Evolutionary conservation across 306 rosid genomes (phyloP).

Genomic region (Vigna mungo): DNA sequence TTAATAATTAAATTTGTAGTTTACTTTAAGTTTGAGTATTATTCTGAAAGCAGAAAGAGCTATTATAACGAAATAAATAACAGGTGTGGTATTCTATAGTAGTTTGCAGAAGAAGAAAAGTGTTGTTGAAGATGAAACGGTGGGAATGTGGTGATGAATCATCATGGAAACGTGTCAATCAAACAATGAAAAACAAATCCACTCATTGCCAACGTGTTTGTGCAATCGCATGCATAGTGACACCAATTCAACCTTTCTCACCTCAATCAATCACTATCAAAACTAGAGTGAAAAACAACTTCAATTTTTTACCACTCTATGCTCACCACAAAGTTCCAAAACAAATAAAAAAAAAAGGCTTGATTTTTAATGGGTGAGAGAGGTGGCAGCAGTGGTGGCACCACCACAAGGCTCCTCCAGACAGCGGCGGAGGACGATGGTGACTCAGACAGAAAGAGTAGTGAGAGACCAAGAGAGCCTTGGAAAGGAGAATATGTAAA

Average conservation of each 20-base stretch:
- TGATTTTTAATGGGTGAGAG: conserved; percentile 18
- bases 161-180: conserved; percentile 46
- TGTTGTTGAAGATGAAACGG: not conserved
- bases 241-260: conserved; percentile 28
- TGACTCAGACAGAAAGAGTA: not conserved
- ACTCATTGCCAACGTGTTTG: conserved; percentile 48
- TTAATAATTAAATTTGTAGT: too few species aligned
- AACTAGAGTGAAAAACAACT: not conserved
- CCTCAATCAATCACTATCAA: not conserved
- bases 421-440: conserved; percentile 21
- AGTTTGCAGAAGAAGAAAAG: conserved; percentile 2
- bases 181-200: not conserved
- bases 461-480: conserved; percentile 65
- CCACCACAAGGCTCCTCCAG: conserved; percentile 40
- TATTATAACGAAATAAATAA: too few species aligned
- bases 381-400: conserved; percentile 28
- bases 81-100: not conserved
- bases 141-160: conserved; percentile 31
- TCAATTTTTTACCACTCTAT: not conserved
- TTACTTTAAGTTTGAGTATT: too few species aligned
- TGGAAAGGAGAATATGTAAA: conserved; percentile 60
- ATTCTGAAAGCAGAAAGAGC: not conserved
- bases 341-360: not conserved
- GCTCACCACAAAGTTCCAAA: not conserved
- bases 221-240: conserved; percentile 51